Conservation (phyloP, 176 grass and related monocot species). For the Zizania latifolia region DNA sequence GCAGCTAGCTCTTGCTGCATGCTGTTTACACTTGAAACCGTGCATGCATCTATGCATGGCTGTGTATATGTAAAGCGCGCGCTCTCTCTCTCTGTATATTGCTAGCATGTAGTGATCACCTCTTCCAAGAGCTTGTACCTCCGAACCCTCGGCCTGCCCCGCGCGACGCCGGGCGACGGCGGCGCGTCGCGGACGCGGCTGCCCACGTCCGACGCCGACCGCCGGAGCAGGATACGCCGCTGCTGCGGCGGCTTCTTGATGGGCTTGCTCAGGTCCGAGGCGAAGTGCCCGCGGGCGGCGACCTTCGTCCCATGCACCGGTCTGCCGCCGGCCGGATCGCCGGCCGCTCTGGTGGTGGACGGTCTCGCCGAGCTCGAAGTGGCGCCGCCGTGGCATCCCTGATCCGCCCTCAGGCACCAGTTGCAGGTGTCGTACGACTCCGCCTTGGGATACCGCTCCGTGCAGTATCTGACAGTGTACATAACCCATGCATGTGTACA, state of each 20-base stretch:
- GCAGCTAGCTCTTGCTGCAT: neutral
- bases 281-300: slow-evolving; percentile 42
- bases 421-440: slow-evolving; percentile 78
- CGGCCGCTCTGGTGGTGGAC: slow-evolving; percentile 14
- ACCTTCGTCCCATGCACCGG: slow-evolving; percentile 38
- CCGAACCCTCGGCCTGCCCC: slow-evolving; percentile 58
- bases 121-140: slow-evolving; percentile 96
- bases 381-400: slow-evolving; percentile 8
- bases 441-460: slow-evolving; percentile 74
- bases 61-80: neutral
- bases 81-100: neutral
- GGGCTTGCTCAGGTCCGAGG: slow-evolving; percentile 58
- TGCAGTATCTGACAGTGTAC: slow-evolving; percentile 62
- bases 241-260: slow-evolving; percentile 71
- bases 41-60: slow-evolving; percentile 4
- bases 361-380: slow-evolving; percentile 28
- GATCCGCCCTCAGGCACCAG: slow-evolving; percentile 66
- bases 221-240: slow-evolving; percentile 39
- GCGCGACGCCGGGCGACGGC: slow-evolving; percentile 32
- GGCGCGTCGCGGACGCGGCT: slow-evolving; percentile 38
- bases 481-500: neutral
- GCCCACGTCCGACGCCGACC: slow-evolving; percentile 61
- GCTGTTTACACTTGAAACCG: neutral
- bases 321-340: neutral
- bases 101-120: slow-evolving; percentile 43